Base-by-base conservation (phyloP, 2,329 filamentous ascomycete genomes). In the Dothidotthia symphoricarpi region DNA sequence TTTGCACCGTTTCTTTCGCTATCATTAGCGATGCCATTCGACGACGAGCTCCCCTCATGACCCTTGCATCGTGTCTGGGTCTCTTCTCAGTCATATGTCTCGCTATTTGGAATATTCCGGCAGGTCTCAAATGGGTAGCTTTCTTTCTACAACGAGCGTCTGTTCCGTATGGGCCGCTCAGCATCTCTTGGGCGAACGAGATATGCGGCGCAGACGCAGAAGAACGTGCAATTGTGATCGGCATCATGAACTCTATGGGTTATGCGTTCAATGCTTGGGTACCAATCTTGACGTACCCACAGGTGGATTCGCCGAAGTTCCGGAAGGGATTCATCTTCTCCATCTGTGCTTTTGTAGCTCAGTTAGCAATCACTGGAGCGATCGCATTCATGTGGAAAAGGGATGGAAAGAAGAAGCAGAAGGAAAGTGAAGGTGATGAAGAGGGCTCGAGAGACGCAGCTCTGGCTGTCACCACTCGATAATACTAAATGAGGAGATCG, bases 251-350 rank as follows among this genome's bases (percentile, higher is more conserved):
- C 47, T 68, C 69, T 0, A 55, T 63, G 3, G 69, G 66, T 0
- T 75, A 73, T 41, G 69, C 67, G 0, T 70, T 73, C 31, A 66
- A 70, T 41, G 67, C 70, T 0, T 74, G 70, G 66, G 58, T 75
- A 5, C 61, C 62, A 0, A 41, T 68, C 9, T 31, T 53, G 24
- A 51, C 50, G 7, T 53, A 51, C 16, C 50, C 50, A n/a, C 40
- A 44, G n/a, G 41, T 41, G 1, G 50, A 53, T 13, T 29, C 50
- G 15, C 50, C 50, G 10, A 47, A 27, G 14, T 53, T 53, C 15
- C 22, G 39, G 11, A 53, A 48, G 26, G 50, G 50, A 1, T 53
- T 51, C 22, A 43, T 49, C n/a, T 53, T 28, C 14, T 41, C 42
- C 6, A 38, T 43, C 1, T 44, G 44, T 14, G 43, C 43, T 3